Evolutionary conservation across 2,329 filamentous ascomycete genomes (phyloP).

Genomic region (Zymoseptoria passerinii): DNA sequence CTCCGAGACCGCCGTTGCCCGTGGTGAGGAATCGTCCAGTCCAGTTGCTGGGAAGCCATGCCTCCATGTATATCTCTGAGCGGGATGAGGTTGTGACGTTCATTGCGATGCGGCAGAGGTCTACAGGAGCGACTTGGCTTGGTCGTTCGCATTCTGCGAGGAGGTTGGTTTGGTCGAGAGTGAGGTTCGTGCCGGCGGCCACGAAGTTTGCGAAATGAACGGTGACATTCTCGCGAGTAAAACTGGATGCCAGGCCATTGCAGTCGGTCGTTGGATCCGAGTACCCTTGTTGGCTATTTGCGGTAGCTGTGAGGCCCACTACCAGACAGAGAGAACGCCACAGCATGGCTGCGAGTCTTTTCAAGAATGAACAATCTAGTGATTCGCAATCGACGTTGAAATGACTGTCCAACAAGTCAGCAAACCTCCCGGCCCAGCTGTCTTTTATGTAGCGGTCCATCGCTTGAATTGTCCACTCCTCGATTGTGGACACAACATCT

Average conservation of each 20-base stretch:
- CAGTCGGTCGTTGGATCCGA: background rate
- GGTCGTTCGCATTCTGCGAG: constrained; percentile 32
- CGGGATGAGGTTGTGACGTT: constrained; percentile 33
- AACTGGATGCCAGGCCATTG: constrained; percentile 10
- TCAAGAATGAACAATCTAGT: background rate
- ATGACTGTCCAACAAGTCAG: background rate
- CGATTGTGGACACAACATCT: background rate
- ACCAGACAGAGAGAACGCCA: background rate
- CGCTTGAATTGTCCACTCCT: background rate
- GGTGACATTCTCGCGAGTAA: constrained; percentile 19
- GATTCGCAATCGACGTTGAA: background rate
- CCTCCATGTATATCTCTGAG: constrained; percentile 37
- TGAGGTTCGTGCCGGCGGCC: constrained; percentile 23
- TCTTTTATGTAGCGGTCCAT: background rate
- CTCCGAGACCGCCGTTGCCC: constrained; percentile 36
- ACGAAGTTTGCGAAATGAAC: constrained; percentile 21
- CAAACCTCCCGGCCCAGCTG: background rate
- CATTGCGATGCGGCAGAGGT: constrained; percentile 36
- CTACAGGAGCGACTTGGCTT: constrained; percentile 27
- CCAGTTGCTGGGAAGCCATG: constrained; percentile 38
- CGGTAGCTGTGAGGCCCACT: background rate
- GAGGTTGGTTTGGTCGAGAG: constrained; percentile 20
- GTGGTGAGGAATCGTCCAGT: constrained; percentile 33
- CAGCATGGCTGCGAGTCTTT: background rate
- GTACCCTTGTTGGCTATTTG: background rate